Base-by-base conservation (phyloP, 176 grass and related monocot species). In the Musa itinerans region DNA sequence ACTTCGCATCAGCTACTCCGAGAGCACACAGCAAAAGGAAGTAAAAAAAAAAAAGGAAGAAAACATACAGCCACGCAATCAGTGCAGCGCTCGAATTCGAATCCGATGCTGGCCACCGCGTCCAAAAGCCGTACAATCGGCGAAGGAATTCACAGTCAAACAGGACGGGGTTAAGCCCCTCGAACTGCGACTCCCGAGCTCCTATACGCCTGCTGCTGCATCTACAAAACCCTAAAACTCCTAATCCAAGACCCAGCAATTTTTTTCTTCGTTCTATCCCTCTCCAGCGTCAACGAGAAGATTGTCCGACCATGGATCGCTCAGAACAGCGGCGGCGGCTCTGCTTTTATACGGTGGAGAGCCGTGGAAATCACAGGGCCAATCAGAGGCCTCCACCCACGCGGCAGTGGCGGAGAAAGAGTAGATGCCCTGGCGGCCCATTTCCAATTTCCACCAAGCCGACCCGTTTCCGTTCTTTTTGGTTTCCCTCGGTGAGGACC, bases 361-460 rank as follows among this genome's bases (percentile, higher is more conserved):
- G 17, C 50, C 26, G 54, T 61, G 73, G 54, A 75, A 75, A 75
- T 75, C 73, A 15, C 73, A 20, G 15, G 26, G 17, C 73, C 73
- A 75, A 75, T 43, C 8, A 34, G 25, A 48, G 10, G 9, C 8
- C 54, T 8, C 22, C 73, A 75, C 54, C 11, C 19, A 24, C 19
- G 10, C 73, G 54, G 6, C 8, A 48, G 24, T 29, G 71, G 43
- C 16, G 65, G 65, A 26, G 57, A 68, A 68, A 17, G 65, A 6
- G 26, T 14, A 70, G 68, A 70, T 70, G 68, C 68, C 21, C 23
- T 11, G 21, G 4, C 9, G 10, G 14, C 56, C 3, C 56, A 8
- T 11, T 65, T 65, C 68, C 3, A 43, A 48, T 20, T 70, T 70
- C 43, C 43, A 34, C 8, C 1, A 43, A 43, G 34, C 34, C 4